Conservation (phyloP, 1,284 basidiomycete species). For the Papiliotrema terrestris region DNA sequence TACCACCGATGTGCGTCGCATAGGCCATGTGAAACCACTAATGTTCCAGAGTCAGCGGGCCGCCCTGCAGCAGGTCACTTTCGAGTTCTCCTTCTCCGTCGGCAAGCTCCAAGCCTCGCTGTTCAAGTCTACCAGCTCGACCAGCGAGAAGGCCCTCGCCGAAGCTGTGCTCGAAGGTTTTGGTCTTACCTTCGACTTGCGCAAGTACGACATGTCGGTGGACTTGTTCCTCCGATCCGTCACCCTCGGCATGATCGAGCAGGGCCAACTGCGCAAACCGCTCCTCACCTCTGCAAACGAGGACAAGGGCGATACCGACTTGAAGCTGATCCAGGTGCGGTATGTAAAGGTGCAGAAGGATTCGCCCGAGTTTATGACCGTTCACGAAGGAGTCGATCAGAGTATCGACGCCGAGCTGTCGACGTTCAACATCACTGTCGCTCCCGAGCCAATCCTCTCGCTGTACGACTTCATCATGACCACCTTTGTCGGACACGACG, state of each 20-base stretch:
- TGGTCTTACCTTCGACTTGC: slow-evolving; percentile 65
- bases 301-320: slow-evolving; percentile 52
- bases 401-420: slow-evolving; percentile 84
- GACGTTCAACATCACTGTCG: slow-evolving; percentile 85
- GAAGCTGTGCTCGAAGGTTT: slow-evolving; percentile 80
- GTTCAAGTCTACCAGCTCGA: slow-evolving; percentile 56
- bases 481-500: slow-evolving; percentile 70
- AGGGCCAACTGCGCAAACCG: slow-evolving; percentile 58
- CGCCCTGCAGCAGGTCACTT: slow-evolving; percentile 73
- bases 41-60: slow-evolving; percentile 17
- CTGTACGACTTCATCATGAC: slow-evolving; percentile 98
- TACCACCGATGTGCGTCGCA: slow-evolving; percentile 56
- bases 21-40: background rate
- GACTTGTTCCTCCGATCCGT: slow-evolving; percentile 73
- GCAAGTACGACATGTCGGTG: slow-evolving; percentile 84
- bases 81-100: slow-evolving; percentile 87
- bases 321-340: slow-evolving; percentile 73
- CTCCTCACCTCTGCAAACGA: slow-evolving; percentile 71
- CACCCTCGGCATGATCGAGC: slow-evolving; percentile 60
- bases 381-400: slow-evolving; percentile 86
- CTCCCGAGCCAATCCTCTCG: slow-evolving; percentile 85
- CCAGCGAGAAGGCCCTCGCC: slow-evolving; percentile 57
- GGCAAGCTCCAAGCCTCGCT: slow-evolving; percentile 81
- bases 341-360: slow-evolving; percentile 78
- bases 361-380: slow-evolving; percentile 80